phyloP scores from a whole-genome alignment of 179 eudicot genomes.

The Vitellaria paradoxa region DNA sequence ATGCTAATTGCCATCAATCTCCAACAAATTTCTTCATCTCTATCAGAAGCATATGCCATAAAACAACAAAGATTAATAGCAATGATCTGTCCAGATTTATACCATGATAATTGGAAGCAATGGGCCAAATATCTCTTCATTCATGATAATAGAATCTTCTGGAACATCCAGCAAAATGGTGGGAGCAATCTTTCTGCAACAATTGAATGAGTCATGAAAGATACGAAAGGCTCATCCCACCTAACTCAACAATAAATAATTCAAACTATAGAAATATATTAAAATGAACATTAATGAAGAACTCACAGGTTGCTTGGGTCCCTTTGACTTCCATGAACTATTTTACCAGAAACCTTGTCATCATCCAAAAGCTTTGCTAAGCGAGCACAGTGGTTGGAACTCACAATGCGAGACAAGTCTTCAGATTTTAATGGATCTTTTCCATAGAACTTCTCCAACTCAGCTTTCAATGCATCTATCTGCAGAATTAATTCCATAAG shows the following conservation, averaged over 20 bases:
- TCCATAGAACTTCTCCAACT: conserved; percentile 58
- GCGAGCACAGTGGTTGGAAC: conserved; percentile 56
- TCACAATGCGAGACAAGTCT: conserved; percentile 69
- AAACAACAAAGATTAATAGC: no score
- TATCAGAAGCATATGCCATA: no score
- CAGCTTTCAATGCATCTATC: conserved; percentile 58
- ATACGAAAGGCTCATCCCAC: background rate
- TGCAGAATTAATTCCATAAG: conserved; percentile 27
- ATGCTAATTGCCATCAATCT: background rate
- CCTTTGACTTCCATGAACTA: conserved; percentile 74
- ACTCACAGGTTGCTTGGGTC: conserved; percentile 61
- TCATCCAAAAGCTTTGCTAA: conserved; percentile 63
- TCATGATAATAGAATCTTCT: conserved; percentile 67
- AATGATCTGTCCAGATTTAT: conserved; percentile 21
- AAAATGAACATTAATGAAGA: conserved; percentile 6
- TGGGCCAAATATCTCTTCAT: conserved; percentile 89
- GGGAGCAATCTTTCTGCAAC: conserved; percentile 68
- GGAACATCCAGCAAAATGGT: conserved; percentile 84
- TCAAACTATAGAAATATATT: background rate
- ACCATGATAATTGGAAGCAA: conserved; percentile 87
- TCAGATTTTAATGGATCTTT: conserved; percentile 59
- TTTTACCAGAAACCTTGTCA: conserved; percentile 56
- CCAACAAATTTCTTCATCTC: background rate
- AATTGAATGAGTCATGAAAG: background rate
- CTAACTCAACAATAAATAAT: background rate